A percentile compares a stretch with the other conserved stretches of the same genome.
Evolutionary conservation across 2,329 filamentous ascomycete genomes (phyloP).

Genomic region (Neocucurbitaria cava): DNA sequence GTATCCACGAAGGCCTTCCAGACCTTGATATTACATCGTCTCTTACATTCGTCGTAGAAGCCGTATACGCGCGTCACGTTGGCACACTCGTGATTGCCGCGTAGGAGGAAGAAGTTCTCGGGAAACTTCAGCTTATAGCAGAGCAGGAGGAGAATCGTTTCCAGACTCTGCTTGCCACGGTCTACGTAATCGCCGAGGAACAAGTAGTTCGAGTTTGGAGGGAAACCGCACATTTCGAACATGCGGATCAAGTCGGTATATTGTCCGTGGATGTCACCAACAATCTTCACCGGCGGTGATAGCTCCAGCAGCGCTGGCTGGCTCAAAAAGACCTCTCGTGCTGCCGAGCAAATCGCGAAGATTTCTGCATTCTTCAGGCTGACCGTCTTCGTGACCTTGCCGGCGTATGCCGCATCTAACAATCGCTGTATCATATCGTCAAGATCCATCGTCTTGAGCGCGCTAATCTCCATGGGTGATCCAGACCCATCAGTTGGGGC

Average conservation of each 20-base stretch:
- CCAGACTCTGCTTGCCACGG: constrained; percentile 91
- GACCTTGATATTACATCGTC: constrained; percentile 93
- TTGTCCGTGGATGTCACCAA: constrained; percentile 95
- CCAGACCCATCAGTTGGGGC: constrained; percentile 57
- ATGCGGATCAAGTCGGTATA: constrained; percentile 95
- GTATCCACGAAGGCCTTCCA: constrained; percentile 99
- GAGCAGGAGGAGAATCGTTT: constrained; percentile 89
- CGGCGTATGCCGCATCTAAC: constrained; percentile 91
- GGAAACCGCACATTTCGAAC: constrained; percentile 99
- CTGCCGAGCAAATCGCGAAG: constrained; percentile 87
- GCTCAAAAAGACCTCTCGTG: constrained; percentile 85
- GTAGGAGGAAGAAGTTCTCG: constrained; percentile 99
- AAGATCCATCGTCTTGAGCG: constrained; percentile 90
- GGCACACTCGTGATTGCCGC: constrained; percentile 97
- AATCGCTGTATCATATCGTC: constrained; percentile 97
- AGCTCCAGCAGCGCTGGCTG: constrained; percentile 93
- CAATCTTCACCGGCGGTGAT: constrained; percentile 94
- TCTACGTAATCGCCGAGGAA: constrained; percentile 98
- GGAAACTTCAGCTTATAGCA: constrained; percentile 99
- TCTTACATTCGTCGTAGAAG: constrained; percentile 98
- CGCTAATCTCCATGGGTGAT: constrained; percentile 79
- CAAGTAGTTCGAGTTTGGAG: constrained; percentile 87
- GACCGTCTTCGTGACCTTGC: constrained; percentile 96
- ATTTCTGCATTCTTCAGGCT: constrained; percentile 98
- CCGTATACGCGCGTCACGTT: constrained; percentile 96